phyloP scores from a whole-genome alignment of 2,329 filamentous ascomycete species.

The Fusarium praegraminearum region DNA sequence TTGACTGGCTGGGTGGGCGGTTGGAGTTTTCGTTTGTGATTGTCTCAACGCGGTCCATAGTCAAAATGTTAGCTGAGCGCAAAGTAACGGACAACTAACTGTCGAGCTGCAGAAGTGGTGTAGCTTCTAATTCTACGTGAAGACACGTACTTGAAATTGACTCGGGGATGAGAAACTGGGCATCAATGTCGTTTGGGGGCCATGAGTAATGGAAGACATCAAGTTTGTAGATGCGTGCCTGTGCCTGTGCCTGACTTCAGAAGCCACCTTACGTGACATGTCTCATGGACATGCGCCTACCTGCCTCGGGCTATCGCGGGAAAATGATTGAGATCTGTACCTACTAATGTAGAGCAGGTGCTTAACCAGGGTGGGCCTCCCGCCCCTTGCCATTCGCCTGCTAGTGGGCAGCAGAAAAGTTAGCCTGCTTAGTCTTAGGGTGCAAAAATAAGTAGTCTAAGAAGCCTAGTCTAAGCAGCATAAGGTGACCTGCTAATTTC shows the following conservation, averaged over 20 bases:
- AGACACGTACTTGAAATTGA: constrained; percentile 5
- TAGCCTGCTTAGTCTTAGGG: too few relatives aligned
- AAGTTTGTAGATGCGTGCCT: background rate
- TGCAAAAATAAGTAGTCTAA: too few relatives aligned
- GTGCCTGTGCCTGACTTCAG: constrained; percentile 12
- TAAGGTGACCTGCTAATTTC: too few relatives aligned
- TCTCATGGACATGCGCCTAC: constrained; percentile 6
- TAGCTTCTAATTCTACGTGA: constrained; percentile 1
- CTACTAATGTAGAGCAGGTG: constrained; percentile 30
- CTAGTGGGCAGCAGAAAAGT: too few relatives aligned
- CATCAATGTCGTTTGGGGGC: background rate
- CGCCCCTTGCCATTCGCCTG: constrained; percentile 27
- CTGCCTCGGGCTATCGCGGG: constrained; percentile 5
- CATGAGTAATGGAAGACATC: background rate
- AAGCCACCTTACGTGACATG: constrained; percentile 13
- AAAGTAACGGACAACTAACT: constrained; percentile 36
- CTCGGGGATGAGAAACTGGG: background rate
- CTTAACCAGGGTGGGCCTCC: constrained; percentile 30
- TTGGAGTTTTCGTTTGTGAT: constrained; percentile 31
- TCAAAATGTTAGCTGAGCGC: constrained; percentile 23
- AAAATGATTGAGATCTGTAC: constrained; percentile 32
- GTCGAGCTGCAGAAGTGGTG: constrained; percentile 14
- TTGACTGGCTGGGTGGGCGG: constrained; percentile 44
- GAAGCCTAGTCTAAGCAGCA: background rate
- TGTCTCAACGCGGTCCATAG: constrained; percentile 21